Evolutionary conservation across 108 stramenopile species (phyloP).

Genomic region (Hondaea fermentalgiana): DNA sequence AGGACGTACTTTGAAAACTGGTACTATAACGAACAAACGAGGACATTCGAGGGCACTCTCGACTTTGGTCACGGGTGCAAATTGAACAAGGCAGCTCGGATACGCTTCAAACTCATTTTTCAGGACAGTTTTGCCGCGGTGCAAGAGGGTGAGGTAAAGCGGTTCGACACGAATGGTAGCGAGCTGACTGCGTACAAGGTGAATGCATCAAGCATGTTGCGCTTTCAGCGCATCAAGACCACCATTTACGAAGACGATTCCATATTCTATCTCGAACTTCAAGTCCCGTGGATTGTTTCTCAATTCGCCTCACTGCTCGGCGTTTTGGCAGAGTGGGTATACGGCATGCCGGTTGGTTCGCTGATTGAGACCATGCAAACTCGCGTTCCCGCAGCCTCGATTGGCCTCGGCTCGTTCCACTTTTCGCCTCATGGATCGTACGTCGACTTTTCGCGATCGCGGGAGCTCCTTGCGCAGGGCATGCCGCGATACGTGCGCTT

Average conservation of each 20-base stretch:
- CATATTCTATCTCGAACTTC: neutral
- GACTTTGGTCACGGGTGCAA: neutral
- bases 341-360: neutral
- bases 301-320: neutral
- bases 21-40: neutral
- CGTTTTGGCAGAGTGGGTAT: neutral
- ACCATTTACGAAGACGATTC: neutral
- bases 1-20: neutral
- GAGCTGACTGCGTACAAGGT: neutral
- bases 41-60: neutral
- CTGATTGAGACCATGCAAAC: neutral
- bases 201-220: neutral
- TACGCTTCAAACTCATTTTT: neutral
- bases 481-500: neutral
- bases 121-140: neutral
- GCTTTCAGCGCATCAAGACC: neutral
- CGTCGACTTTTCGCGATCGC: neutral
- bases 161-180: neutral
- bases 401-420: neutral
- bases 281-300: neutral
- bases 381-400: neutral
- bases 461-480: neutral
- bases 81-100: neutral
- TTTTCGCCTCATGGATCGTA: neutral
- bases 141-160: neutral